Base-by-base conservation (phyloP, 1,284 basidiomycete species). In the Fomitopsis palustris region DNA sequence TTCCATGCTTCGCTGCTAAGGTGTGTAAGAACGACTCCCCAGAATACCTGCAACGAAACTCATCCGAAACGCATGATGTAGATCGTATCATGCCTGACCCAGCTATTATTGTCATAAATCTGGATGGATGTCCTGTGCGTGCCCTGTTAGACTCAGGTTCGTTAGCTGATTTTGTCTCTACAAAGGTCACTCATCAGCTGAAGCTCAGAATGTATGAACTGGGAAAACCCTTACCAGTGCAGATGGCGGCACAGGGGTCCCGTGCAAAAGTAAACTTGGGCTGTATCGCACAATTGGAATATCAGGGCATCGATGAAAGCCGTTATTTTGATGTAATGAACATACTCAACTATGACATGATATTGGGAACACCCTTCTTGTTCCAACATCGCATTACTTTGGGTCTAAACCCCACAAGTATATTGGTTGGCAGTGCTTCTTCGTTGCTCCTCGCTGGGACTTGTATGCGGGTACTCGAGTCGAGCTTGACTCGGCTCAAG, bases 121-220 rank as follows among this genome's bases (percentile, higher is more conserved):
- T 79, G 0, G 73, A 77, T 62, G 76, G 72, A 0, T 62, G 73
- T 0, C 66, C 70, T 0, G 66, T 64, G 0, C 43, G 65, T 0
- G 74, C 74, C 0, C 55, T 79, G 10, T 29, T 79, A 0, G 54
- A 78, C 49, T 63, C 70, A 0, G 75, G 76, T 0, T 79, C 74
- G 0, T 63, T 77, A 1, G 69, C 71, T 0, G 75, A 80, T 47
- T 76, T 79, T 51, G 67, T 81, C 54, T 79, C 74, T 2, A 72
- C 71, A 0, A 71, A 61, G 1, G 27, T 79, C 0, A 76, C 65
- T 0, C 72, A 78, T 53, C 74, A 77, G 53, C 56, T 78, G 0
- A 61, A 65, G 1, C 8, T 76, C 0, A 54, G 57, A 10, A 41
- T 57, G 1, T 58, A 65, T 0, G 58, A 62, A 1, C 49, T 76